Percentiles rank a stretch among this genome's conserved stretches.
These are phyloP conservation scores for Cercospora citrullina DNA, from an alignment of 2,329 filamentous ascomycete species.

Conservation along the genomic window DNA sequence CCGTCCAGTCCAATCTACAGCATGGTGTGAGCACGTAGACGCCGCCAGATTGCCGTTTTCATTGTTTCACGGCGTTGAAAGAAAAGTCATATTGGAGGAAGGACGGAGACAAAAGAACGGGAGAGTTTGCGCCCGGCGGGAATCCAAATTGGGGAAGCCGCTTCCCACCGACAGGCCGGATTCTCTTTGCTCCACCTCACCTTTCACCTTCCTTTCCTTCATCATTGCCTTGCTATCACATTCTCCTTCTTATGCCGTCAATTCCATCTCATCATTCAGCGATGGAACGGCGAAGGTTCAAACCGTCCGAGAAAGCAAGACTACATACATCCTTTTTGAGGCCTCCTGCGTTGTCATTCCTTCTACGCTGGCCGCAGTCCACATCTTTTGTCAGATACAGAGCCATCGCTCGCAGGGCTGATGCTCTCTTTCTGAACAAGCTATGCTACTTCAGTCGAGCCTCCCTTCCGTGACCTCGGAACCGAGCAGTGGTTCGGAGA, in stretches of 20 bases:
- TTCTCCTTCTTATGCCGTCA: background rate
- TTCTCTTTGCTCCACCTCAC: background rate
- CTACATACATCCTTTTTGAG: too few relatives aligned
- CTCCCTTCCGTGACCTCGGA: too few relatives aligned
- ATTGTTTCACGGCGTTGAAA: background rate
- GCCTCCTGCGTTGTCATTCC: too few relatives aligned
- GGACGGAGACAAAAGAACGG: background rate
- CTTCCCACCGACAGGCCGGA: background rate
- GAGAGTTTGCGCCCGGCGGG: background rate
- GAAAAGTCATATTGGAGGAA: background rate
- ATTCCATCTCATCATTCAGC: too few relatives aligned
- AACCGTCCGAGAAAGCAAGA: background rate
- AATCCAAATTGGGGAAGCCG: background rate
- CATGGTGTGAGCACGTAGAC: too few relatives aligned
- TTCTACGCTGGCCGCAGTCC: background rate
- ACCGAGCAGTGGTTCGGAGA: background rate
- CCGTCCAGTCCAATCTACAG: too few relatives aligned
- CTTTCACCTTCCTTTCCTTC: background rate
- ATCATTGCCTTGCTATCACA: background rate
- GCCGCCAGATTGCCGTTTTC: too few relatives aligned
- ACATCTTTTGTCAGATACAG: background rate
- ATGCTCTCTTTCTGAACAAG: too few relatives aligned
- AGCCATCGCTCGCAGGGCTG: too few relatives aligned
- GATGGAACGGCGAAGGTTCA: background rate
- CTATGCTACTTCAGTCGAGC: too few relatives aligned